Conservation (phyloP, 345 rosid species). For the Murraya paniculata region DNA sequence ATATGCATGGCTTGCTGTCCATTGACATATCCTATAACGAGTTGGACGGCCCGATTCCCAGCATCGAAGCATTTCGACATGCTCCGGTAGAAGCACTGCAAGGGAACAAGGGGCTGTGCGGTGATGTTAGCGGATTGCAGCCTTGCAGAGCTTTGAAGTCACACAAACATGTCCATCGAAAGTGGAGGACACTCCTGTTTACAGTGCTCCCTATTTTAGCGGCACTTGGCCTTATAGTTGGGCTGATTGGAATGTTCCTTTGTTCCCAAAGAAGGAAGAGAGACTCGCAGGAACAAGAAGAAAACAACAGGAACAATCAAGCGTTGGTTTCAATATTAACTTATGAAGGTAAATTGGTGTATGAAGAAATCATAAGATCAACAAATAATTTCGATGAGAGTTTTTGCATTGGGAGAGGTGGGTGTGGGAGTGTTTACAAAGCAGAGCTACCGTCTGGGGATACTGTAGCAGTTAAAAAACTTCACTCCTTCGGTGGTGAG, state of each 20-base stretch:
- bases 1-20: constrained; percentile 5
- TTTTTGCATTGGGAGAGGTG: constrained; percentile 21
- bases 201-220: not conserved
- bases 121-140: not conserved
- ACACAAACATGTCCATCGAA: not conserved
- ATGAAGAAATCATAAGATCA: constrained; percentile 8
- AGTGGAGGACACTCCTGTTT: not conserved
- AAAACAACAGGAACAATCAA: not conserved
- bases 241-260: not conserved
- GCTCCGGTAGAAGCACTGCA: constrained; percentile 3
- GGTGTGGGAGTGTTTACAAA: not conserved
- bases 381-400: constrained; percentile 11
- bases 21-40: not conserved
- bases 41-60: constrained; percentile 27
- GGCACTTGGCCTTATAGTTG: not conserved
- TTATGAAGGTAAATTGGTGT: constrained; percentile 18
- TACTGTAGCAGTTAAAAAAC: constrained; percentile 11
- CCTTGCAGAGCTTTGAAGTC: not conserved
- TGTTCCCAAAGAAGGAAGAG: not conserved
- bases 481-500: not conserved
- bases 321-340: not conserved
- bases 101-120: constrained; percentile 25
- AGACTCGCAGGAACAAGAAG: not conserved
- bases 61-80: constrained; percentile 17
- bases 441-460: not conserved